Evolutionary conservation across 345 rosid species (phyloP).

Genomic region (Atalantia buxifolia): DNA sequence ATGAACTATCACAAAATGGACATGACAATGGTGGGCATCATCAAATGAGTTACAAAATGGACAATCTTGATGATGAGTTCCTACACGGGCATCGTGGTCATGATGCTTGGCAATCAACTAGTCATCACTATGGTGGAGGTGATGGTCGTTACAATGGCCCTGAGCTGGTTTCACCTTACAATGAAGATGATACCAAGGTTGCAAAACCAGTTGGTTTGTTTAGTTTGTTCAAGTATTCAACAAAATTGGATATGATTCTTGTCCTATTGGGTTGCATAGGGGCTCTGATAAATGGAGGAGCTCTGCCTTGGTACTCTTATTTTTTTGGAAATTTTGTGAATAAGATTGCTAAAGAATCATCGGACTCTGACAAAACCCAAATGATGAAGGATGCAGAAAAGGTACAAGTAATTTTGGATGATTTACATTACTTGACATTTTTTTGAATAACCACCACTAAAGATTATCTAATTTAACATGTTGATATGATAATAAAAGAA

Average conservation of each 20-base stretch:
- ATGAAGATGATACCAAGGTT: conserved; percentile 14
- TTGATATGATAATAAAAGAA: background rate
- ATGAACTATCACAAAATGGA: background rate
- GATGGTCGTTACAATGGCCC: conserved; percentile 15
- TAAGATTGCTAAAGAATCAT: conserved; percentile 36
- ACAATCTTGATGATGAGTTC: conserved; percentile 9
- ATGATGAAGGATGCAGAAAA: conserved; percentile 53
- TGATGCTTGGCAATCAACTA: conserved; percentile 17
- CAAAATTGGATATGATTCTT: conserved; percentile 50
- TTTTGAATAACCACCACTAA: background rate
- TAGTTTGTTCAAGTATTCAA: conserved; percentile 57
- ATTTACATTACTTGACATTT: background rate
- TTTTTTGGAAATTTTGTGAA: conserved; percentile 53
- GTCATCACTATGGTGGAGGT: conserved; percentile 9
- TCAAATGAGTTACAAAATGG: conserved; percentile 7
- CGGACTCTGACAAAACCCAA: conserved; percentile 7
- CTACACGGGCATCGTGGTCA: conserved; percentile 7
- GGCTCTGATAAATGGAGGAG: conserved; percentile 64
- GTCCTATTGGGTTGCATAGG: conserved; percentile 55
- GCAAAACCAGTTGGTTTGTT: conserved; percentile 39
- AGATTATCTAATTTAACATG: background rate
- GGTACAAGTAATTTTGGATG: conserved; percentile 24
- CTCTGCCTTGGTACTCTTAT: conserved; percentile 63
- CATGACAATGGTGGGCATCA: conserved; percentile 9
- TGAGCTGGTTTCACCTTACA: conserved; percentile 2